A percentile compares a stretch with the other conserved stretches of the same genome.
These are phyloP conservation scores for Alternaria sp. DNA, from an alignment of 2,329 filamentous ascomycete genomes.

Conservation along the genomic window DNA sequence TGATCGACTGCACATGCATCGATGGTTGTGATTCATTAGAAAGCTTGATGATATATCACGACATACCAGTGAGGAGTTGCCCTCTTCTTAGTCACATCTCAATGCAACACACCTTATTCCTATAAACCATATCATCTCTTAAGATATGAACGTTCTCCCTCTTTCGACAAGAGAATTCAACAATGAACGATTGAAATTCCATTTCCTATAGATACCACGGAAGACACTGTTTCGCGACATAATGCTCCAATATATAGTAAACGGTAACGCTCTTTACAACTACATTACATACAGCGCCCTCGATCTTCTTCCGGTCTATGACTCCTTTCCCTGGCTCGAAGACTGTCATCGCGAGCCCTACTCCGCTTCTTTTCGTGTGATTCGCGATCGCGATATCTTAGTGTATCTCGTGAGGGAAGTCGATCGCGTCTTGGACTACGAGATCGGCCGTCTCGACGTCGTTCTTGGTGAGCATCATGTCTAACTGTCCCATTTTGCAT, in stretches of 20 bases:
- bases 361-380: neutral
- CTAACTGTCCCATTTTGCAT: neutral
- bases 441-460: neutral
- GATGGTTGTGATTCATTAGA: neutral
- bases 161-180: fast-evolving
- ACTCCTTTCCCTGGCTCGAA: neutral
- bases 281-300: neutral
- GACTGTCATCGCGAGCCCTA: neutral
- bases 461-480: neutral
- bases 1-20: neutral
- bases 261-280: neutral
- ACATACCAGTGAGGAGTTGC: neutral
- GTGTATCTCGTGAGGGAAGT: neutral
- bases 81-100: neutral
- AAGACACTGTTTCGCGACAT: neutral
- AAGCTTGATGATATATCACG: neutral
- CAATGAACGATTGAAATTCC: fast-evolving
- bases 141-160: fast-evolving
- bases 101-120: neutral
- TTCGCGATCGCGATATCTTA: neutral
- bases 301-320: neutral
- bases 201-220: fast-evolving
- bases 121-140: too few relatives aligned
- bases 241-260: neutral
- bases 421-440: neutral